Evolutionary conservation across 2,329 filamentous ascomycete species (phyloP).

Genomic region (Coniochaeta hoffmannii): DNA sequence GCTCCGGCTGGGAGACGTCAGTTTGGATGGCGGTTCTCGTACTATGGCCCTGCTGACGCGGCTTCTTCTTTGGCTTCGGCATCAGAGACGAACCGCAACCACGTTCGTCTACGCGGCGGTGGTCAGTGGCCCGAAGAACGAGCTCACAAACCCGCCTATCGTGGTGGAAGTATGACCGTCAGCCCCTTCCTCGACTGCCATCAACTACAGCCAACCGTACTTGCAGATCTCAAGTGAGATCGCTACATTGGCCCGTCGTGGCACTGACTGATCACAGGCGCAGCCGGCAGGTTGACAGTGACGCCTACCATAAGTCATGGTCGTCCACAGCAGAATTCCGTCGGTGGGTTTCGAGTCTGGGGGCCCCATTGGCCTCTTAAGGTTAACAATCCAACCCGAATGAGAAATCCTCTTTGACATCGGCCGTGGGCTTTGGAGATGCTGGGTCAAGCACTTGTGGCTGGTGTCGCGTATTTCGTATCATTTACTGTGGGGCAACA

Average conservation of each 20-base stretch:
- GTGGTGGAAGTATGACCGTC: slow-evolving; percentile 5
- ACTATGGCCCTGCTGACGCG: background rate
- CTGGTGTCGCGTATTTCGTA: background rate
- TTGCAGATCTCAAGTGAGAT: no score
- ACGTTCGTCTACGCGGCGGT: slow-evolving; percentile 9
- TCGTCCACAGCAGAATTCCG: no score
- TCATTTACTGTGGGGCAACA: background rate
- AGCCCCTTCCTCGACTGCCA: background rate
- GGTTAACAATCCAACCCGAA: no score
- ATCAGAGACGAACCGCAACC: background rate
- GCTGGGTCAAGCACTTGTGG: background rate
- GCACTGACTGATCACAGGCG: no score
- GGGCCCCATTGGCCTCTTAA: no score
- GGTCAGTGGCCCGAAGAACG: slow-evolving; percentile 5
- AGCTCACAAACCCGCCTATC: slow-evolving; percentile 5
- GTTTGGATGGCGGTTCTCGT: slow-evolving; percentile 13
- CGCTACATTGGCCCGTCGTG: no score
- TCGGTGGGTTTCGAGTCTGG: no score
- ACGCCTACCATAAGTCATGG: no score
- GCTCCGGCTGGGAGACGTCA: slow-evolving; percentile 12
- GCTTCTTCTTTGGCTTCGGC: background rate
- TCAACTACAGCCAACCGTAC: background rate
- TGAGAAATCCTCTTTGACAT: background rate
- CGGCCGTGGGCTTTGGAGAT: background rate
- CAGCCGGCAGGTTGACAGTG: no score